These are phyloP conservation scores for Piromyces finnis DNA, from an alignment of 192 early-diverging fungal genomes.

Conservation along the genomic window DNA sequence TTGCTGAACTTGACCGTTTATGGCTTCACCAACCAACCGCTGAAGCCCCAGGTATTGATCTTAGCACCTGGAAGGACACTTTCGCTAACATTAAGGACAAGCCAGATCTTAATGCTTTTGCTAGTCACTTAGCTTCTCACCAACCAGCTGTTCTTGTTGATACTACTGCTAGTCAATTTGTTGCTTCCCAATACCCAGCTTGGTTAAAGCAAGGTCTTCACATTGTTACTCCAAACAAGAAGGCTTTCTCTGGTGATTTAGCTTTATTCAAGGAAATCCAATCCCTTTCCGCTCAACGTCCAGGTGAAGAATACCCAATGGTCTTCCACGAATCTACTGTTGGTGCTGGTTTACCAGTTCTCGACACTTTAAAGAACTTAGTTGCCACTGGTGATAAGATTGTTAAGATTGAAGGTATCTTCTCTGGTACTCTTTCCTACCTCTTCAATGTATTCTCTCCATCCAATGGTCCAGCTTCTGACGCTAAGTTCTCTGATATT, in stretches of 20 bases:
- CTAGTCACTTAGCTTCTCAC: not conserved
- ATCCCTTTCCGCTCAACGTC: conserved; percentile 3
- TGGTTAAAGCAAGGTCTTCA: conserved; percentile 66
- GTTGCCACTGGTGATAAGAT: conserved; percentile 87
- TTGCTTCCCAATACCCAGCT: conserved; percentile 64
- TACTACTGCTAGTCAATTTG: not conserved
- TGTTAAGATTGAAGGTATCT: conserved; percentile 84
- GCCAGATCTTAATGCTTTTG: not conserved
- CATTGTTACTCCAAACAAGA: conserved; percentile 97
- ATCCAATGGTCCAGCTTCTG: conserved; percentile 9
- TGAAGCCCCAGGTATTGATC: not conserved
- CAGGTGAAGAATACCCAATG: conserved; percentile 20
- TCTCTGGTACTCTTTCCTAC: conserved; percentile 93
- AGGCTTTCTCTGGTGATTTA: conserved; percentile 67
- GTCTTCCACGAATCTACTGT: conserved; percentile 89
- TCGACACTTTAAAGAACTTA: conserved; percentile 77
- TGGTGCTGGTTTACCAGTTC: conserved; percentile 88
- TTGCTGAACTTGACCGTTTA: not conserved
- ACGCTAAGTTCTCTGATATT: conserved; percentile 65
- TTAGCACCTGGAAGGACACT: not conserved
- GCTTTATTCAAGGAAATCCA: conserved; percentile 57
- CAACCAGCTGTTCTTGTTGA: not conserved
- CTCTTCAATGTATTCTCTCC: conserved; percentile 95
- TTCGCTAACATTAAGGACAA: not conserved
- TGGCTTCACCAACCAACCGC: not conserved